Evolutionary conservation across 306 rosid genomes (phyloP), one percentile per base, ranked within the genome.

Genomic region (Trichosanthes cucumerina): DNA sequence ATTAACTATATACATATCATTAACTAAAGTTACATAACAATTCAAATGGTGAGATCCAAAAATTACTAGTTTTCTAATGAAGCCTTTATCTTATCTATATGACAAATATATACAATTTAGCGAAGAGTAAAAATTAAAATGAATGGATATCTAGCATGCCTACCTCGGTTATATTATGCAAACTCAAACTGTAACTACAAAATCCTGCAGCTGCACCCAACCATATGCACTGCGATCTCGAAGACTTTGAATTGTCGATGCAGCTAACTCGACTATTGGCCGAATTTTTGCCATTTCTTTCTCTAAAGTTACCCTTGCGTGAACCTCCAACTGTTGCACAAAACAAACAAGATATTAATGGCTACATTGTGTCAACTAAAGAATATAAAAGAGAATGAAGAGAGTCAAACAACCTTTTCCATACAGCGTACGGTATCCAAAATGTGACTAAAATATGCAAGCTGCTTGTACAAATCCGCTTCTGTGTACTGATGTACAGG

Each of bases 161-260:
- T 71, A 44, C 53, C 34, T 43, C n/a, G 11, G 53, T 41, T 50
- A 24, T 15, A 26, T 71, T 71, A 2, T 71, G 58, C 79, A 76
- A 63, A 69, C 80, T 87, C 87, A 91, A 70, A 87, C 74, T 7
- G 96, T 28, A 39, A 90, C 79, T 33, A 80, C 52, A n/a, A 92
- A 78, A 77, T 89, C 87, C 81, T 88, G 91, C 81, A 95, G 75
- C 65, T 89, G 88, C 75, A 95, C 86, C 97, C 97, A 92, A 6
- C 98, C 98, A 52, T 78, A 95, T 73, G 95, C 96, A 77, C 90
- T 85, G 6, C 96, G 97, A 77, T 95, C 98, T 33, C 93, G 89
- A 24, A 89, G 82, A 75, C 84, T 83, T 80, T 88, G 87, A 71
- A 87, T 79, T 43, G 86, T 88, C 63, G 91, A 86, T 66, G 93